These are phyloP conservation scores for Ormosia semicastrata DNA, from an alignment of 306 rosid genomes.

Conservation along the genomic window DNA sequence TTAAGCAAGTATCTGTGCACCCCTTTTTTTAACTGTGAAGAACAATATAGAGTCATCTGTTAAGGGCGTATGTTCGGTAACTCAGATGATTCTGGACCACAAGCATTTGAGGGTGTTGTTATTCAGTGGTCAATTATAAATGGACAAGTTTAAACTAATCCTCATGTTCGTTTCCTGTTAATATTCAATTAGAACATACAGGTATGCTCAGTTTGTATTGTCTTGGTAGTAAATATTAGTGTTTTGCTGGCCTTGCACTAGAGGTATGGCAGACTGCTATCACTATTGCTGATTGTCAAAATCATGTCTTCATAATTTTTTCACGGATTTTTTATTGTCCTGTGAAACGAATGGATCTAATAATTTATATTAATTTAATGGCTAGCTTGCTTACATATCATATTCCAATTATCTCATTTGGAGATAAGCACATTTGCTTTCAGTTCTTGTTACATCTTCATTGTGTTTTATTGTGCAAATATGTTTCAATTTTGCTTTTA, in stretches of 20 bases:
- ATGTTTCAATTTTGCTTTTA: slow-evolving; percentile 15
- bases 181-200: slow-evolving; percentile 6
- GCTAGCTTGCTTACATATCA: neutral
- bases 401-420: slow-evolving; percentile 4
- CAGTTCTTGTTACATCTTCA: slow-evolving; percentile 5
- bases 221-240: neutral
- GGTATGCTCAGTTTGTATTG: neutral
- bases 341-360: neutral
- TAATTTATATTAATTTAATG: slow-evolving; percentile 11
- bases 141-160: neutral
- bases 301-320: neutral
- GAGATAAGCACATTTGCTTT: neutral
- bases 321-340: neutral
- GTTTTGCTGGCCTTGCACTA: slow-evolving; percentile 9
- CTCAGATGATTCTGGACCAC: neutral
- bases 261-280: slow-evolving; percentile 5
- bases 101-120: neutral
- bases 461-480: slow-evolving; percentile 11
- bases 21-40: neutral
- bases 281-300: neutral
- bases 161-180: neutral
- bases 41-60: slow-evolving; percentile 4
- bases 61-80: neutral
- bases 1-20: neutral
- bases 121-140: neutral